Base-by-base conservation (phyloP, 1,284 basidiomycete genomes). In the Apiotrichum veenhuisii region DNA sequence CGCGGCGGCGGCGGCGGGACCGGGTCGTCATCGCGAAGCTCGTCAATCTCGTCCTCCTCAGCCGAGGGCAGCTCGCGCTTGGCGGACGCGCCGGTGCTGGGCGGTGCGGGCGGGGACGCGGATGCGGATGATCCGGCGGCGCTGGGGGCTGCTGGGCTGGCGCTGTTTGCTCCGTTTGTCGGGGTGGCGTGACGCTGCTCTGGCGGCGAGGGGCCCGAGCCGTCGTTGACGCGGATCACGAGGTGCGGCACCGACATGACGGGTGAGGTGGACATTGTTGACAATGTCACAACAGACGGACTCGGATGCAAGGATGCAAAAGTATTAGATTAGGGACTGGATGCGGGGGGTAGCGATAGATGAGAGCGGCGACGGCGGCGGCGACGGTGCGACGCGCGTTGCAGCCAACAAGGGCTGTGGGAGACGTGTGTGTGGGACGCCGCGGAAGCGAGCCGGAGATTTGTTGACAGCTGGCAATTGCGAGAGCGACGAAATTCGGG, bases 211-310 rank as follows among this genome's bases (percentile, higher is more conserved):
- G 45, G 11, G 27, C n/a, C 27, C 23, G 52, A 40, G 47, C 53
- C 47, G 26, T 40, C 40, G 48, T 62, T 56, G 30, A 57, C 53
- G 27, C 57, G 56, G 33, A 58, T 56, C 14, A 59, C 54, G 18
- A 62, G 44, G 37, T 54, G 46, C 26, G 60, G 57, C 14, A 62
- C 54, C 40, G 60, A 58, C 57, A 62, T 58, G 34, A 52, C 42
- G 2, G 58, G 52, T 42, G 58, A 52, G 34, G 50, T 44, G 11
- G 57, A 58, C 57, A 58, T 58, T 86, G 68, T 11, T 20, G 20
- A n/a, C n/a, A 11, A 12, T 22, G 40, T 18, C 18, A n/a, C 10
- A n/a, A 8, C 11, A 20, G 40, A 22, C 11, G 40, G 11, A n/a
- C n/a, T n/a, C n/a, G n/a, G 40, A 41, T 11, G 20, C 5, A 20